Base-by-base conservation (phyloP, 331 rosid genomes). In the Spiraea crenata region DNA sequence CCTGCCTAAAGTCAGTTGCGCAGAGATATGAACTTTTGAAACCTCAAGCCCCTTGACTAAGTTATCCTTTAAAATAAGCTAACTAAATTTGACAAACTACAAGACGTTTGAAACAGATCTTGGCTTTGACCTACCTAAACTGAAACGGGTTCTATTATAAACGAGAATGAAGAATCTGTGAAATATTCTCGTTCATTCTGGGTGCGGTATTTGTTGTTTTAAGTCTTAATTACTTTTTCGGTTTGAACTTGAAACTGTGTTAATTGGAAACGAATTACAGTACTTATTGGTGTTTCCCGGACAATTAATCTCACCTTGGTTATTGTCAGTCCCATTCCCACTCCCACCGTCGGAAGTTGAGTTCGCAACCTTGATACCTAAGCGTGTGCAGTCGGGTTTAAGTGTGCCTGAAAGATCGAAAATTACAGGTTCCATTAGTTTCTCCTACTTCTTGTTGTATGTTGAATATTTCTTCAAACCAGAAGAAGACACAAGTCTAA, bases 331-430 rank as follows among this genome's bases (percentile, higher is more conserved):
- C 15, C 44, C 67, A 4, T 14, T 41, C 13, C n/a, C 41, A 4
- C 17, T 50, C 15, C 44, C 67, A 4, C n/a, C 40, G 13, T 1
- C 34, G 0, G 79, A 0, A 48, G 77, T 84, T 48, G 88, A 69
- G 60, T 85, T 34, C 4, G 77, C 70, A 81, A 90, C 89, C 76
- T 67, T 88, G 54, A 92, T 90, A 73, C 98, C 98, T 16, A 93
- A 90, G 45, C 42, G 81, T 6, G 87, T 79, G 60, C 98, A 93
- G 72, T 90, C 92, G 2, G 96, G 75, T 60, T 91, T 87, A 69
- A 90, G 81, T 4, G 97, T 78, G 77, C 98, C 98, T 92, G 62
- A 5, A 71, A 4, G 13, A 68, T 19, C 44, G 15, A 56, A 8
- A 65, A 45, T 15, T 40, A 51, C 37, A 79, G 15, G 16, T 20